These are phyloP conservation scores for Hypoxylon sp. DNA, from an alignment of 2,329 filamentous ascomycete species.

Conservation along the genomic window DNA sequence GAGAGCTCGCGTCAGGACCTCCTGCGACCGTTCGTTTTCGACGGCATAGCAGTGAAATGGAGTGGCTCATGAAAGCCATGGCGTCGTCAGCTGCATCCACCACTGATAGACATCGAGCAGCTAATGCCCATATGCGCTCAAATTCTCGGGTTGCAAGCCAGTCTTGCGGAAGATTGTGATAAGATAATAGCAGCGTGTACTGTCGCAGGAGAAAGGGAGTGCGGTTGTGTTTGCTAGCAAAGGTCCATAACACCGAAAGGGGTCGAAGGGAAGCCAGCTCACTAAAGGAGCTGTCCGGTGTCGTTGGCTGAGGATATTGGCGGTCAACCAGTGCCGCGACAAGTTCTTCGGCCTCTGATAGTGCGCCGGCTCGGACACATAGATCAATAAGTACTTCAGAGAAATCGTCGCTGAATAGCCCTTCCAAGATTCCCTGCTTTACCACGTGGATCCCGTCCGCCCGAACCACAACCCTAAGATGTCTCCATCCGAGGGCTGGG, in stretches of 20 bases:
- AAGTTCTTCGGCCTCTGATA: slow-evolving; percentile 60
- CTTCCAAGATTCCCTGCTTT: slow-evolving; percentile 59
- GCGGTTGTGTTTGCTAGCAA: slow-evolving; percentile 53
- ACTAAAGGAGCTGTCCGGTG: slow-evolving; percentile 52
- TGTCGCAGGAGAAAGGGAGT: slow-evolving; percentile 57
- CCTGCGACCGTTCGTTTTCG: slow-evolving; percentile 37
- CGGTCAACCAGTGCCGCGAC: slow-evolving; percentile 56
- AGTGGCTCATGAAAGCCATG: slow-evolving; percentile 55
- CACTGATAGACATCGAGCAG: slow-evolving; percentile 56
- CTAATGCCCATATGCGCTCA: slow-evolving; percentile 58
- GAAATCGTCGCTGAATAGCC: slow-evolving; percentile 60
- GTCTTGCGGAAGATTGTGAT: slow-evolving; percentile 56
- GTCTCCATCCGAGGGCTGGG: slow-evolving; percentile 60
- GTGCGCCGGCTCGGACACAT: slow-evolving; percentile 56
- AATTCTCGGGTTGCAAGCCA: slow-evolving; percentile 64
- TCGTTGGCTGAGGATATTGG: slow-evolving; percentile 56
- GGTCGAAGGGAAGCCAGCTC: slow-evolving; percentile 51
- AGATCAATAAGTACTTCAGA: slow-evolving; percentile 60
- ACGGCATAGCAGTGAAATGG: slow-evolving; percentile 55
- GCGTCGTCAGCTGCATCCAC: slow-evolving; percentile 54
- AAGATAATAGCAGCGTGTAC: slow-evolving; percentile 56
- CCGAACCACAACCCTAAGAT: slow-evolving; percentile 62
- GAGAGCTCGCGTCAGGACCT: slow-evolving; percentile 28
- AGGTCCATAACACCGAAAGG: slow-evolving; percentile 56
- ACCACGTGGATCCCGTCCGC: slow-evolving; percentile 64